Evolutionary conservation across 1,139 yeast genomes (phyloP).

Genomic region (Suhomyces atakaporum): DNA sequence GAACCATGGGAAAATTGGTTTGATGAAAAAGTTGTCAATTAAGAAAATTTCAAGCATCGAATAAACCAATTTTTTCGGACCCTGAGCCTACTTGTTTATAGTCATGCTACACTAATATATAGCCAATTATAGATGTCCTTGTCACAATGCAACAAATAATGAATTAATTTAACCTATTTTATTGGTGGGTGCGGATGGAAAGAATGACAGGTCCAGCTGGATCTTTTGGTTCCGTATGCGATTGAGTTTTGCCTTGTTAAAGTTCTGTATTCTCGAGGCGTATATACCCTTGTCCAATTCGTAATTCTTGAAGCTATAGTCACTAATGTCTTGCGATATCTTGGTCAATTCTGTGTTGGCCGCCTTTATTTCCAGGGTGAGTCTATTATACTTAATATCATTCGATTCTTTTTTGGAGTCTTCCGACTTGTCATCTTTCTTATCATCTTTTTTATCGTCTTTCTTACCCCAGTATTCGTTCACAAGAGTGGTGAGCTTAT

Average conservation of each 20-base stretch:
- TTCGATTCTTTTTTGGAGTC: slow-evolving; percentile 21
- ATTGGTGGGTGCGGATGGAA: slow-evolving; percentile 57
- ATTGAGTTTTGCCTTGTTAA: slow-evolving; percentile 39
- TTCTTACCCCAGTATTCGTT: slow-evolving; percentile 12
- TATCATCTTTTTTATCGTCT: slow-evolving; percentile 18
- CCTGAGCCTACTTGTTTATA: too few species aligned
- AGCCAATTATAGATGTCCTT: too few species aligned
- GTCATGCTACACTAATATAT: too few species aligned
- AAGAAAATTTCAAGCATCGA: too few species aligned
- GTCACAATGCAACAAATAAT: too few species aligned
- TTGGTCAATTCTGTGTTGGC: slow-evolving; percentile 20
- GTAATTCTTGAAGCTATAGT: slow-evolving; percentile 47
- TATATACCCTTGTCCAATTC: slow-evolving; percentile 55
- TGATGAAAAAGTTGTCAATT: slow-evolving; percentile 67
- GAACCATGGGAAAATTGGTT: slow-evolving; percentile 77
- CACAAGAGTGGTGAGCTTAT: slow-evolving; percentile 21
- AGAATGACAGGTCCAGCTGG: slow-evolving; percentile 41
- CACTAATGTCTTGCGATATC: slow-evolving; percentile 16
- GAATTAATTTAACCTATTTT: slow-evolving; percentile 8
- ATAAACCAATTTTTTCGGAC: too few species aligned
- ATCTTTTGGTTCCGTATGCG: slow-evolving; percentile 44
- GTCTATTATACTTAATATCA: slow-evolving; percentile 12
- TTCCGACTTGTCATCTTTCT: slow-evolving; percentile 17
- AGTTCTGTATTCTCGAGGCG: slow-evolving; percentile 49
- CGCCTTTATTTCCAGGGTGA: slow-evolving; percentile 20